Percentiles rank a stretch among this genome's conserved stretches.
phyloP scores from a whole-genome alignment of 2,329 filamentous ascomycete species.

The Scedosporium dehoogii region DNA sequence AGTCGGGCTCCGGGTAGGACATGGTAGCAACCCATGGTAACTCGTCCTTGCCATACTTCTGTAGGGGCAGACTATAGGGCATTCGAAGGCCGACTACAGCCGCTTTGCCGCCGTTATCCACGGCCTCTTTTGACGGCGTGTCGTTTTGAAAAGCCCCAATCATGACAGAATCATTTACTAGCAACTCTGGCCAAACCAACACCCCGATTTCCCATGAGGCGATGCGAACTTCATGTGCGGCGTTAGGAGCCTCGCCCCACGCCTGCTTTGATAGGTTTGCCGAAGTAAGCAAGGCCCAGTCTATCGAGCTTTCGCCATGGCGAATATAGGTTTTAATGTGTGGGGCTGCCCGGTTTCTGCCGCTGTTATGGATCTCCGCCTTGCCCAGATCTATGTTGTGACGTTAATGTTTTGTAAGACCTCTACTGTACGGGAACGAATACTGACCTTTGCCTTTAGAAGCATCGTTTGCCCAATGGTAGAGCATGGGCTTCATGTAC shows the following conservation, averaged over 20 bases:
- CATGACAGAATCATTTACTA: conserved; percentile 46
- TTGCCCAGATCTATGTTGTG: conserved; percentile 17
- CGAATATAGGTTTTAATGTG: conserved; percentile 87
- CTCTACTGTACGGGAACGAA: background rate
- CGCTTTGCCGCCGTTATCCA: conserved; percentile 14
- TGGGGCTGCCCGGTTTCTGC: conserved; percentile 62
- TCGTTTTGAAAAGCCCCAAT: conserved; percentile 58
- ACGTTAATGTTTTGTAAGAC: background rate
- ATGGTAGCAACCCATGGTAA: conserved; percentile 67
- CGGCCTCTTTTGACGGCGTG: conserved; percentile 22
- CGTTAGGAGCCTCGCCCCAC: conserved; percentile 60
- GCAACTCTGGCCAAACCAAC: conserved; percentile 64
- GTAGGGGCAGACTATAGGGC: conserved; percentile 73
- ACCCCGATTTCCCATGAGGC: conserved; percentile 81
- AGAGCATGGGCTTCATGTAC: conserved; percentile 60
- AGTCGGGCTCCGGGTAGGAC: conserved; percentile 51
- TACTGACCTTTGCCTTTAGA: conserved; percentile 21
- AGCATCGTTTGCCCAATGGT: conserved; percentile 64
- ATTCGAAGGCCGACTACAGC: conserved; percentile 60
- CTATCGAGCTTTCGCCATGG: conserved; percentile 47
- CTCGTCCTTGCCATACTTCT: conserved; percentile 52
- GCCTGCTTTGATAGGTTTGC: conserved; percentile 87
- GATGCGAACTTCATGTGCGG: conserved; percentile 54
- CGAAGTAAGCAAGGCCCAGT: conserved; percentile 83
- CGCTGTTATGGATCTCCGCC: conserved; percentile 33